Conservation (phyloP, 768 basidiomycete species). For the Chalciporus pseudorubinellus region DNA sequence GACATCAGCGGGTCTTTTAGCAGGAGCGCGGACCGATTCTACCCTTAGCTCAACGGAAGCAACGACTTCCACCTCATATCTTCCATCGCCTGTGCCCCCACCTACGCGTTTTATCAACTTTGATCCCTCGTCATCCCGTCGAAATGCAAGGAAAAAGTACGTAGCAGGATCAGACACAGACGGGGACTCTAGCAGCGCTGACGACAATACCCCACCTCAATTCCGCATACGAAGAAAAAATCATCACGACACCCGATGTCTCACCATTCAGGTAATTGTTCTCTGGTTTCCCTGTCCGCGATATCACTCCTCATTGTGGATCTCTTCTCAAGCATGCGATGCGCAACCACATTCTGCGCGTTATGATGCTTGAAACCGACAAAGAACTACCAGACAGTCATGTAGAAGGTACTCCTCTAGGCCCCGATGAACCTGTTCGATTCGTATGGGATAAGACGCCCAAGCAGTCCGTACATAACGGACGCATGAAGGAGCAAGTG, state of each 20-base stretch:
- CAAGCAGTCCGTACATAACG: constrained; percentile 72
- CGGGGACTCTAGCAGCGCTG: constrained; percentile 36
- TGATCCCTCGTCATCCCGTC: constrained; percentile 8
- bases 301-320: constrained; percentile 4
- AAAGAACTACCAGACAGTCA: constrained; percentile 62
- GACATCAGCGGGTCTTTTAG: constrained; percentile 9
- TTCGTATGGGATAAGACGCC: constrained; percentile 81
- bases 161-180: constrained; percentile 36
- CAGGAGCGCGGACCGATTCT: constrained; percentile 5
- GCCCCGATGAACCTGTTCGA: constrained; percentile 54
- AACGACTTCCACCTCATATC: constrained; percentile 3
- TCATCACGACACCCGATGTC: constrained; percentile 61
- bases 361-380: constrained; percentile 57
- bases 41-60: constrained; percentile 1
- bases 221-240: constrained; percentile 46
- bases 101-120: constrained; percentile 22
- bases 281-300: background rate
- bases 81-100: constrained; percentile 17
- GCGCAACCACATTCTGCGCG: constrained; percentile 58
- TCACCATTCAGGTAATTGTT: constrained; percentile 61
- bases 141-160: constrained; percentile 29
- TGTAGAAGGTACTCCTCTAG: constrained; percentile 48
- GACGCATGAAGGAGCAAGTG: constrained; percentile 64
- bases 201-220: constrained; percentile 31
- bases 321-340: constrained; percentile 56